Base-by-base conservation (phyloP, 192 early-diverging fungal genomes). In the Helicostylum pulchrum region DNA sequence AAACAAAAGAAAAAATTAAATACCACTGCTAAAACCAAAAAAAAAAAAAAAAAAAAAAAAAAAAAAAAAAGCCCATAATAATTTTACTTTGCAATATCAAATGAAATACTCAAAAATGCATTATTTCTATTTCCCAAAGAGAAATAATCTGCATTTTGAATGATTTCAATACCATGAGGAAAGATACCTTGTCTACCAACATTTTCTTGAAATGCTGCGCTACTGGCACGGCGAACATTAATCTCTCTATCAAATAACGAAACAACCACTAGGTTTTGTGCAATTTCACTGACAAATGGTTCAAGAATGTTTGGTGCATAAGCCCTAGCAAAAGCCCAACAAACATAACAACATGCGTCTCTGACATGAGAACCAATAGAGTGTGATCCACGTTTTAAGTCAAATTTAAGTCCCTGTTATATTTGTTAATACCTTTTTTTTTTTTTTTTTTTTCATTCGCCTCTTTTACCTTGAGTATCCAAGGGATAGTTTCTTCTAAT, bases 131-230 rank as follows among this genome's bases (percentile, higher is more conserved):
- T 95, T 42, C 97, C 93, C 0, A 99, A 80, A 3, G 88, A 82
- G 75, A 95, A 96, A 75, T 94, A 99, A 72, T 99, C 96, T 0
- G 94, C 94, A 26, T 83, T 77, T 49, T 90, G 92, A 44, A 98
- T 83, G 60, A 99, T 90, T 7, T 92, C 83, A 61, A 99, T 96
- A 0, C 97, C 97, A 74, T 93, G 89, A 23, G 97, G 94, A 59
- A 99, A 97, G 42, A 88, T 70, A 19, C 89, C 85, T 74, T 87
- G 87, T 32, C 97, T 80, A 5, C 97, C 97, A 53, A 96, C 97
- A 68, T 95, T 93, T 65, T 99, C 97, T 75, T 99, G 97, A 73
- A 96, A 97, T 5, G 97, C 97, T 6, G 97, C 97, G 71, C 89
- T 90, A 21, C 91, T 92, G 5, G 97, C 97, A 21, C 97, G 79